A percentile compares a stretch with the other conserved stretches of the same genome.
Conservation (phyloP, 306 rosid species). For the Dalbergia cochinchinensis region DNA sequence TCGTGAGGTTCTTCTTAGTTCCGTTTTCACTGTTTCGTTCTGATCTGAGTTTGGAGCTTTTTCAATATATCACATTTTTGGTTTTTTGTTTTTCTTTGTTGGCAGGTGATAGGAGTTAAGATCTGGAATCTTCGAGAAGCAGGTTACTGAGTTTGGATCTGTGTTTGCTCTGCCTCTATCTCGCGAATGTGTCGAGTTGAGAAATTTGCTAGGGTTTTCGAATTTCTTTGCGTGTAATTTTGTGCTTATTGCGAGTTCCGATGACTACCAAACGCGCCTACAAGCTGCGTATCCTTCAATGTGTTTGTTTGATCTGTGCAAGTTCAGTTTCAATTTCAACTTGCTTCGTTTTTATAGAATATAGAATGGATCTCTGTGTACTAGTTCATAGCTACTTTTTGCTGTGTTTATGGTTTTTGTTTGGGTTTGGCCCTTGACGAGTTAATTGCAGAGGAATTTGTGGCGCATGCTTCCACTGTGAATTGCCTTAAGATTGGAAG, state of each 20-base stretch:
- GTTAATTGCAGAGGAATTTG: slow-evolving; percentile 85
- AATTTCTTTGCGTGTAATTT: not conserved
- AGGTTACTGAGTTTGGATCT: not conserved
- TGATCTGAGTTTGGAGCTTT: slow-evolving; percentile 12
- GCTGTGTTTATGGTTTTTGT: slow-evolving; percentile 10
- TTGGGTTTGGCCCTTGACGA: slow-evolving; percentile 69
- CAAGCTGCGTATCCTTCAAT: slow-evolving; percentile 94
- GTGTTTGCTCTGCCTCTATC: not conserved
- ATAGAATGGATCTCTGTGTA: slow-evolving; percentile 33
- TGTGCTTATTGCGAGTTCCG: slow-evolving; percentile 33
- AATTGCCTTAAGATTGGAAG: slow-evolving; percentile 98
- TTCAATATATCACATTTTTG: not conserved
- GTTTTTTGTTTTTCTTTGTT: slow-evolving; percentile 9
- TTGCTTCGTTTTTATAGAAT: not conserved
- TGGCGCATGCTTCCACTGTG: slow-evolving; percentile 94
- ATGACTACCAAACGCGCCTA: slow-evolving; percentile 99
- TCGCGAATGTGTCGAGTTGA: slow-evolving; percentile 48
- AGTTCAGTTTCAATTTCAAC: not conserved
- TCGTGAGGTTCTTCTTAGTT: slow-evolving; percentile 28
- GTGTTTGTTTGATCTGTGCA: slow-evolving; percentile 45
- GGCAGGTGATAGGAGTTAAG: slow-evolving; percentile 39
- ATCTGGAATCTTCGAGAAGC: slow-evolving; percentile 46
- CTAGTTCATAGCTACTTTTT: not conserved
- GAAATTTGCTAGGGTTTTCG: slow-evolving; percentile 57
- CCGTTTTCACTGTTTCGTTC: slow-evolving; percentile 34